Conservation (phyloP, 2,329 filamentous ascomycete species). For the Corinectria fuckeliana region DNA sequence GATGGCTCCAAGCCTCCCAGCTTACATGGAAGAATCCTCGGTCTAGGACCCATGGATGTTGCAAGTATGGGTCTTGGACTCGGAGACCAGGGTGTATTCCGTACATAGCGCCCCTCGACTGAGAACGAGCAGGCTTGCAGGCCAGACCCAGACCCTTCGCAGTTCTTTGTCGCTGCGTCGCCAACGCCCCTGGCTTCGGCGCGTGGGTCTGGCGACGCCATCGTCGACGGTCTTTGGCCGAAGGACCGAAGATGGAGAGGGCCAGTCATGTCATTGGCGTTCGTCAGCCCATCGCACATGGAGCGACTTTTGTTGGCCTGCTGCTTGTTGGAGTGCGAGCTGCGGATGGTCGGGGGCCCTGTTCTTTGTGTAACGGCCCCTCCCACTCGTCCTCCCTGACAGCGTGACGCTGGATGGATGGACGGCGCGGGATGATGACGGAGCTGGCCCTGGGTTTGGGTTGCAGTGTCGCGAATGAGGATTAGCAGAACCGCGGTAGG, state of each 20-base stretch:
- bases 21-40: not conserved
- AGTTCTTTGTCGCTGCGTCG: conserved; percentile 13
- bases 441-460: conserved; percentile 9
- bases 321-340: not conserved
- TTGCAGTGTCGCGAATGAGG: conserved; percentile 10
- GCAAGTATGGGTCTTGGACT: conserved; percentile 16
- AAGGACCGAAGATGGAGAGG: conserved; percentile 19
- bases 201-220: conserved; percentile 28
- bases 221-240: conserved; percentile 30
- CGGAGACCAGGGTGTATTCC: conserved; percentile 28
- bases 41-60: conserved; percentile 8
- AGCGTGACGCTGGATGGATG: conserved; percentile 12
- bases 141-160: conserved; percentile 17
- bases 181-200: conserved; percentile 20
- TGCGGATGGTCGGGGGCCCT: conserved; percentile 13
- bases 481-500: conserved; percentile 13
- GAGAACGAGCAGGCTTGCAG: conserved; percentile 20
- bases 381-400: conserved; percentile 6
- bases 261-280: conserved; percentile 34
- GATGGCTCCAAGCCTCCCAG: not conserved
- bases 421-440: conserved; percentile 19
- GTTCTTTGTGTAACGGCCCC: conserved; percentile 13
- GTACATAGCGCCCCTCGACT: conserved; percentile 17
- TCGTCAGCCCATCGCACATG: conserved; percentile 31
- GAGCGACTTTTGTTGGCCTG: not conserved